These are phyloP conservation scores for Rhododendron kiyosumense DNA, from an alignment of 148 eudicot species.

Conservation along the genomic window DNA sequence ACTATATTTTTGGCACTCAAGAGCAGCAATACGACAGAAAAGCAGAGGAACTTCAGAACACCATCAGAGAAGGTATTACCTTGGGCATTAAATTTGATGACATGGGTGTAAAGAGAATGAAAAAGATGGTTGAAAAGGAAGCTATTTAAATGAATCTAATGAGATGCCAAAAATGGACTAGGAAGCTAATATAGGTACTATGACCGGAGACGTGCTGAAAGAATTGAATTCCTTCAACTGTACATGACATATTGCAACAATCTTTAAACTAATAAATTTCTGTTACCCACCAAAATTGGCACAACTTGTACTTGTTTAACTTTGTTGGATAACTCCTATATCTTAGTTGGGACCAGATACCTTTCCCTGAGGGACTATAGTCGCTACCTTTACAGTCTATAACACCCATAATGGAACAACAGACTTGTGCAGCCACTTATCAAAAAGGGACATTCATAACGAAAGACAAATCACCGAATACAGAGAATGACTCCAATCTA, in stretches of 20 bases:
- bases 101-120: too few relatives aligned
- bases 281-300: background rate
- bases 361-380: background rate
- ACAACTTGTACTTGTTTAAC: background rate
- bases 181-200: background rate
- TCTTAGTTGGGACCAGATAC: background rate
- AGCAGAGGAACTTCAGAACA: too few relatives aligned
- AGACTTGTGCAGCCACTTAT: background rate
- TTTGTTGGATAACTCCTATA: background rate
- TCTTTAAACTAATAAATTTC: background rate
- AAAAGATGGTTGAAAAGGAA: too few relatives aligned
- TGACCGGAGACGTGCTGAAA: background rate
- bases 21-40: too few relatives aligned
- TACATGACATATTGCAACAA: background rate
- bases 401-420: background rate
- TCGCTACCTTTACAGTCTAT: background rate
- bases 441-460: background rate
- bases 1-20: too few relatives aligned
- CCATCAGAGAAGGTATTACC: too few relatives aligned
- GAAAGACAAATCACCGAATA: background rate
- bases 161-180: background rate
- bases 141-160: too few relatives aligned
- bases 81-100: too few relatives aligned
- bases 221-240: background rate
- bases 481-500: background rate